A percentile compares a stretch with the other conserved stretches of the same genome.
Conservation (phyloP, 352 stramenopile species). For the Blastocystis hominis region DNA sequence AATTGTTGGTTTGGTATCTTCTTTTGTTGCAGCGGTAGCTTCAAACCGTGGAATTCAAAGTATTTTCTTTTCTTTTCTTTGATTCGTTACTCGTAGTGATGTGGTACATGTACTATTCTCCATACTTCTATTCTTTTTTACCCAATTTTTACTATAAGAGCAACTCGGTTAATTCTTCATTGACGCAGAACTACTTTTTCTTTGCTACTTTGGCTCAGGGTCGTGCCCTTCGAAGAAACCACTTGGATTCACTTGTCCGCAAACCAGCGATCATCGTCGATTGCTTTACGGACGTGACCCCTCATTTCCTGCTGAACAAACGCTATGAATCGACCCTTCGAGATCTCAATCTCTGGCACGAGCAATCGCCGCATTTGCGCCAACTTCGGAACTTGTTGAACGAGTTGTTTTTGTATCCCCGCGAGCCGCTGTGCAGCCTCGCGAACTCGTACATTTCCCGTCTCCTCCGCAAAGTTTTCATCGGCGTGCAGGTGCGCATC, state of each 20-base stretch:
- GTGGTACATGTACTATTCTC: not conserved
- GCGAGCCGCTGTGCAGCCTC: not conserved
- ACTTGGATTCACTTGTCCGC: not conserved
- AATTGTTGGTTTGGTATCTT: conserved; percentile 31
- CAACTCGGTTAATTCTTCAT: not conserved
- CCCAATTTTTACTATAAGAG: not conserved
- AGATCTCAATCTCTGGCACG: not conserved
- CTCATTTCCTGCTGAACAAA: conserved; percentile 13
- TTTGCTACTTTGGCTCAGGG: not conserved
- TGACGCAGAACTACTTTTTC: conserved; percentile 10
- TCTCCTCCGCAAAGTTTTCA: not conserved
- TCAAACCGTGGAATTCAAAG: conserved; percentile 11
- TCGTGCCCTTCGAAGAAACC: not conserved
- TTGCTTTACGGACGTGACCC: conserved; percentile 31
- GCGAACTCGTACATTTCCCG: not conserved
- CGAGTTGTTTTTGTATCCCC: conserved; percentile 12
- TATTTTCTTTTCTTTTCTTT: not conserved
- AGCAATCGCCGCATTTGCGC: not conserved
- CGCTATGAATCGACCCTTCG: not conserved
- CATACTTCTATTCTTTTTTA: conserved; percentile 3
- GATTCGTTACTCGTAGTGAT: conserved; percentile 3
- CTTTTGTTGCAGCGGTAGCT: conserved; percentile 15
- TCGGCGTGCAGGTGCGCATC: conserved; percentile 37
- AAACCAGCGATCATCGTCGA: conserved; percentile 10
- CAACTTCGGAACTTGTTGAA: not conserved